Evolutionary conservation across 192 early-diverging fungal species (phyloP), one percentile per base, ranked within the genome.

Genomic region (Podila clonocystis): DNA sequence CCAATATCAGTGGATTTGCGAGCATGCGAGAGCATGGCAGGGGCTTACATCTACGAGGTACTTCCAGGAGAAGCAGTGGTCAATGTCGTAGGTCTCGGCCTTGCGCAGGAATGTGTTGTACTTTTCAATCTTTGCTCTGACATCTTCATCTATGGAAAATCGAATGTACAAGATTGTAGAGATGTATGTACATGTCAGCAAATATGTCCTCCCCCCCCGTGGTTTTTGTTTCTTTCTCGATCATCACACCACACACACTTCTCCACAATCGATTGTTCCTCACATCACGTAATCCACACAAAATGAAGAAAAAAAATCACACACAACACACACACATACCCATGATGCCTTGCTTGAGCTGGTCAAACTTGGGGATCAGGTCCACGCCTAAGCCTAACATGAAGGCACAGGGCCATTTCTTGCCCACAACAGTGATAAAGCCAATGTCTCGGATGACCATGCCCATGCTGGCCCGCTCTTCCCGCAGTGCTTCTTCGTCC

Each of bases 401-500:
- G 0, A 90, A 58, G 13, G 75, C 71, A 15, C 72, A 63, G 13
- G 75, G 63, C 93, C 92, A 94, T 29, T 82, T 79, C 9, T 50
- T 55, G 1, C 87, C 89, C 4, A 87, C 72, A 0, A 78, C 63
- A 34, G 86, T 84, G 33, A 91, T 80, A 50, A 62, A 60, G 0
- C 87, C 89, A 33, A 89, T 73, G 1, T 86, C 78, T 41, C 93
- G 89, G 50, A 95, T 89, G n/a, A 88, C 60, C 64, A 87, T 83
- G 4, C 91, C 91, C 82, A 92, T 83, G 9, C 65, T 58, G 31
- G 70, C 72, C 13, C 68, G 33, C 50, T 91, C 89, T 48, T 73
- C 77, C 20, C 52, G 36, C 41, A 58, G 63, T 9, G 69, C 48
- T 7, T 49, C 24, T 34, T 30, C 8, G 29, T 19, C 7, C 20